Evolutionary conservation across 306 rosid species (phyloP).

Genomic region (Cyamopsis tetragonoloba): DNA sequence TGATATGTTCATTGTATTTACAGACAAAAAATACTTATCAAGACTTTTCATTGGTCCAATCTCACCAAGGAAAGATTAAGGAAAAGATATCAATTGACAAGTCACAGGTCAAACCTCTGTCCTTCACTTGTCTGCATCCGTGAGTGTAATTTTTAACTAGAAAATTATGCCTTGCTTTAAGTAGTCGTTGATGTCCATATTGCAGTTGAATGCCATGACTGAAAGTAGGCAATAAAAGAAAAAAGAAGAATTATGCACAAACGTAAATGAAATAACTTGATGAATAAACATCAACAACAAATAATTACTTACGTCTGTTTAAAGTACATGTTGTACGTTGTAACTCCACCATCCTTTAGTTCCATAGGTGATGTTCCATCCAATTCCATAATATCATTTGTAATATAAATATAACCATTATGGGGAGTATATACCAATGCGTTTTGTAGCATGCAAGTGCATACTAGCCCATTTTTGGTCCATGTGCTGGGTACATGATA

Average conservation of each 20-base stretch:
- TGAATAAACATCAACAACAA: constrained; percentile 3
- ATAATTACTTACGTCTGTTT: constrained; percentile 37
- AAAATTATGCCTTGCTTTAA: constrained; percentile 50
- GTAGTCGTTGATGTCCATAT: constrained; percentile 45
- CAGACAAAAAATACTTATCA: not conserved
- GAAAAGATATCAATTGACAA: constrained; percentile 7
- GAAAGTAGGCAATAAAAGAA: constrained; percentile 17
- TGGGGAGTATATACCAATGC: constrained; percentile 77
- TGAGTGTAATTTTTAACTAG: constrained; percentile 47
- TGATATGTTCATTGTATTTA: not conserved
- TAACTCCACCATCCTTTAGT: constrained; percentile 35
- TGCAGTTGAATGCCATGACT: constrained; percentile 57
- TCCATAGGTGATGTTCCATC: constrained; percentile 52
- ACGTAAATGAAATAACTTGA: not conserved
- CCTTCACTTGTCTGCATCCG: constrained; percentile 35
- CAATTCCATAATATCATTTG: constrained; percentile 38
- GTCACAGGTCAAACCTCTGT: constrained; percentile 44
- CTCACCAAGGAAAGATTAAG: not conserved
- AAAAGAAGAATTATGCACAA: not conserved
- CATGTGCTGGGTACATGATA: constrained; percentile 8
- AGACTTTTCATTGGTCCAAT: not conserved
- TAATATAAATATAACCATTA: constrained; percentile 47
- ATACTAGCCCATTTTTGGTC: constrained; percentile 47
- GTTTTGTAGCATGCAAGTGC: constrained; percentile 50
- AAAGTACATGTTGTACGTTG: constrained; percentile 57